phyloP scores from a whole-genome alignment of 1,284 basidiomycete genomes.

The Trichosporon coremiiforme region DNA sequence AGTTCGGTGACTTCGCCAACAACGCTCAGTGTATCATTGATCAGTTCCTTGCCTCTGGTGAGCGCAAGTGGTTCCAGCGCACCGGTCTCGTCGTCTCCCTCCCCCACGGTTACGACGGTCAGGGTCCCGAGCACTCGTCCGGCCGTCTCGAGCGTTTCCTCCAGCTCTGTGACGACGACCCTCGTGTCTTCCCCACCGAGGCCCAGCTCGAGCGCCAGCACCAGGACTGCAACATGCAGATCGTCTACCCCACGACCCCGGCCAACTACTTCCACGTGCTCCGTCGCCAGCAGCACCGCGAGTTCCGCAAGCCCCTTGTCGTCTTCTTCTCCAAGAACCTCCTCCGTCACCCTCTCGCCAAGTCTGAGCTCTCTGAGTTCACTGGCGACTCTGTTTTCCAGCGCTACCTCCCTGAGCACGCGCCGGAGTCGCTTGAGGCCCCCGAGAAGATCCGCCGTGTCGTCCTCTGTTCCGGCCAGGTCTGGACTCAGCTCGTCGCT shows the following conservation, averaged over 20 bases:
- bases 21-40: constrained; percentile 98
- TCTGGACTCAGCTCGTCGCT: constrained; percentile 85
- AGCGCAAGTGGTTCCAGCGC: constrained; percentile 97
- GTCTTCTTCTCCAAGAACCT: constrained; percentile 96
- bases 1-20: constrained; percentile 98
- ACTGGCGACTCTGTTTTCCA: constrained; percentile 85
- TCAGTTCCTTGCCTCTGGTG: constrained; percentile 97
- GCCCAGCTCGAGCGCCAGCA: constrained; percentile 93
- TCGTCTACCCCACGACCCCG: constrained; percentile 92
- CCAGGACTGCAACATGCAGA: constrained; percentile 99
- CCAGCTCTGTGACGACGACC: constrained; percentile 97
- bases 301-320: constrained; percentile 94
- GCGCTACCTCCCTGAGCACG: constrained; percentile 85
- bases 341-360: constrained; percentile 87
- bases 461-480: constrained; percentile 88
- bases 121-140: constrained; percentile 98
- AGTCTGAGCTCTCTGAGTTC: constrained; percentile 86
- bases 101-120: constrained; percentile 97
- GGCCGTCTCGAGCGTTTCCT: constrained; percentile 95
- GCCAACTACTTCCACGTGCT: constrained; percentile 96
- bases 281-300: constrained; percentile 90
- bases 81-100: constrained; percentile 89
- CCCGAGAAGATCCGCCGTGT: constrained; percentile 89
- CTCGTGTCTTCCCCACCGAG: constrained; percentile 81
- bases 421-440: constrained; percentile 69